Conservation (phyloP, 805 yeast genomes). For the Yarrowia deformans region DNA sequence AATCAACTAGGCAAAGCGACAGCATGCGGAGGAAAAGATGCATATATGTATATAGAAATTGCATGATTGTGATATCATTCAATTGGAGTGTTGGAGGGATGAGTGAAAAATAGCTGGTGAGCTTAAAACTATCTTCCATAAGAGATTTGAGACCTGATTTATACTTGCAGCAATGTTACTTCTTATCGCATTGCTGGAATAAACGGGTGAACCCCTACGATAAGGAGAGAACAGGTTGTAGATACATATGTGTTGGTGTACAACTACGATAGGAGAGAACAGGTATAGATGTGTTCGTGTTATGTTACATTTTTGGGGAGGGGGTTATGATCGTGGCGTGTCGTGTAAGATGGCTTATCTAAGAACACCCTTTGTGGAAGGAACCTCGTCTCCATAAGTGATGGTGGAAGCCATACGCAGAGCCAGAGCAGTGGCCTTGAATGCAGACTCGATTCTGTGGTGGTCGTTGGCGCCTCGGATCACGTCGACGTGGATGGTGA, state of each 20-base stretch:
- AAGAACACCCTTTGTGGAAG: conserved; percentile 95
- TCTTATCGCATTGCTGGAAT: not conserved
- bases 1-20: no score
- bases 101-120: not conserved
- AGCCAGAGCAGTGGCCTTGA: conserved; percentile 95
- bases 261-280: no score
- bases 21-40: not conserved
- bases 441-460: conserved; percentile 94
- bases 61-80: conserved; percentile 9
- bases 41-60: conserved; percentile 30
- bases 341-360: not conserved
- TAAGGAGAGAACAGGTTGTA: not conserved
- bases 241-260: no score
- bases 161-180: conserved; percentile 10
- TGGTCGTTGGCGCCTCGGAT: conserved; percentile 94
- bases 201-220: no score
- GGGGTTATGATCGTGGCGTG: not conserved
- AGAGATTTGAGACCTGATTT: conserved; percentile 6
- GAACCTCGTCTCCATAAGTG: conserved; percentile 89
- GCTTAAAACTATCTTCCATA: conserved; percentile 2
- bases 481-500: conserved; percentile 94
- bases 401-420: conserved; percentile 81
- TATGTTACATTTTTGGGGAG: conserved; percentile 16
- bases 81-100: no score
- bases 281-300: not conserved